Base-by-base conservation (phyloP, 2,329 filamentous ascomycete genomes). In the Aureobasidium sp. region DNA sequence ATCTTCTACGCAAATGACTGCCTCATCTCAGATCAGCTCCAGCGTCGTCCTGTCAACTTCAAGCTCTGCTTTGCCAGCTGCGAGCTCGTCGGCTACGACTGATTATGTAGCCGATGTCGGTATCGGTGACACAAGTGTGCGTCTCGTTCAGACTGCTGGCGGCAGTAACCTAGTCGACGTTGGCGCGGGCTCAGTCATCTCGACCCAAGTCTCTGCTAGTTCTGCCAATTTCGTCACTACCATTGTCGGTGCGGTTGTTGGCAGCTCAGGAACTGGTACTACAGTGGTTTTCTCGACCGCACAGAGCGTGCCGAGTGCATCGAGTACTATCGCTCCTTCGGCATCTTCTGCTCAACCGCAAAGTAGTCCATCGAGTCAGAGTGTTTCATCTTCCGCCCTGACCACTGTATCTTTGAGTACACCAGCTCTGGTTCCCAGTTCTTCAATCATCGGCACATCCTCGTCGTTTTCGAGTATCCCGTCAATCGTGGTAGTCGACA, bases 101-200 rank as follows among this genome's bases (percentile, higher is more conserved):
- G 57, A 37, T 9, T 60, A 60, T 25, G 7, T 35, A 3, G 29
- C 46, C 29, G 46, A 43, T 8, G 19, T 49, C 19, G 38, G 25
- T 13, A 29, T 53, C 7, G 57, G 46, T 17, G 31, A n/a, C 15
- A 29, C 27, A 2, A 46, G 27, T 27, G 46, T 46, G 9, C 37
- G 17, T 9, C 27, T 60, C 4, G 8, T 60, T 15, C 57, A 60
- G n/a, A 60, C 57, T 8, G 57, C 57, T 19, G 57, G 57, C 8
- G 57, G 47, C 9, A 17, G 31, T 15, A 60, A 60, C 17, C 27
- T 60, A 4, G 47, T 10, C 19, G 21, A 42, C 29, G 17, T 53
- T 13, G 25, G 31, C 6, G 57, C 57, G 0, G 46, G 46, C 9
- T 53, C 57, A 15, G 15, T 46, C 15, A 27, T 25, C 19, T 33